These are phyloP conservation scores for Patellaria atrata DNA, from an alignment of 495 filamentous ascomycete species.

Conservation along the genomic window DNA sequence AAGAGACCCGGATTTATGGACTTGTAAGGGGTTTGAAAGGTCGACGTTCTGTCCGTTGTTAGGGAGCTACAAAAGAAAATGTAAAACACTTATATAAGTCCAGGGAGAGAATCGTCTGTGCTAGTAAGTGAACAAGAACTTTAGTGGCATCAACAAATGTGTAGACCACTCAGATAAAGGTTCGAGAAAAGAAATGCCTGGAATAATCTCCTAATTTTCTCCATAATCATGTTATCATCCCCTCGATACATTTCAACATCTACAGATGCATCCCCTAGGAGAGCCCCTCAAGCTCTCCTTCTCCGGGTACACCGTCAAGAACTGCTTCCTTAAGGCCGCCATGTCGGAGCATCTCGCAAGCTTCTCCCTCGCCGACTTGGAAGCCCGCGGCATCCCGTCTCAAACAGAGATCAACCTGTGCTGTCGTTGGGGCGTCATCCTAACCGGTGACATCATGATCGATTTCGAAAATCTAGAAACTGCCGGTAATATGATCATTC, in stretches of 20 bases:
- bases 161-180: too few species aligned
- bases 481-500: slow-evolving; percentile 44
- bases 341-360: slow-evolving; percentile 47
- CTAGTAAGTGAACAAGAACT: too few species aligned
- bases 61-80: too few species aligned
- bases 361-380: slow-evolving; percentile 36
- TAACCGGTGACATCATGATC: slow-evolving; percentile 52
- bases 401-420: slow-evolving; percentile 44
- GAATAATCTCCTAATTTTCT: too few species aligned
- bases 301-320: slow-evolving; percentile 38
- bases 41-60: too few species aligned
- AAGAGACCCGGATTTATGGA: too few species aligned
- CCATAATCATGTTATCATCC: too few species aligned
- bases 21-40: too few species aligned
- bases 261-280: slow-evolving; percentile 35
- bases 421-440: slow-evolving; percentile 44
- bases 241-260: slow-evolving; percentile 23
- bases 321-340: slow-evolving; percentile 49
- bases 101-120: too few species aligned
- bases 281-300: slow-evolving; percentile 43
- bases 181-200: too few species aligned
- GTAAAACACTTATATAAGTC: too few species aligned
- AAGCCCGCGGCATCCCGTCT: slow-evolving; percentile 41
- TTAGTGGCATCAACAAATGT: too few species aligned
- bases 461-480: slow-evolving; percentile 43